phyloP scores from a whole-genome alignment of 305 asterid species.

The Ilex paraguariensis region DNA sequence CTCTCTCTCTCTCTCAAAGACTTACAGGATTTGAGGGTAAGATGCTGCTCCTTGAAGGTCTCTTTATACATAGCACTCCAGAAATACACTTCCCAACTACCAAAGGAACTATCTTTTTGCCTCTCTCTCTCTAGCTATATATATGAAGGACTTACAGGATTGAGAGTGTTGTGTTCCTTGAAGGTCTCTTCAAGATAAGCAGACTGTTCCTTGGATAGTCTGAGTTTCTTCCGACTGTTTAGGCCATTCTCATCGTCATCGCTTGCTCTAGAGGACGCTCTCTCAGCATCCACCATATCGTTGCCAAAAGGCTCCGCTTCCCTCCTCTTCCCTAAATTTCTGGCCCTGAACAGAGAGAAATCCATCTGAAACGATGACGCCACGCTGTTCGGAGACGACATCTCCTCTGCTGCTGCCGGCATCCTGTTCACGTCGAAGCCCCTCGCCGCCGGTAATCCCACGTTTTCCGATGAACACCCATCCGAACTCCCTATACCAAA shows the following conservation, averaged over 20 bases:
- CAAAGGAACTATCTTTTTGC: too few species aligned
- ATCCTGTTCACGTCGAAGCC: constrained; percentile 4
- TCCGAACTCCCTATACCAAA: constrained; percentile 7
- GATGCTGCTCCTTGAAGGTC: too few species aligned
- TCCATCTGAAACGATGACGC: constrained; percentile 2
- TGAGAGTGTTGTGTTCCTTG: constrained; percentile 4
- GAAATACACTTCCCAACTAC: too few species aligned
- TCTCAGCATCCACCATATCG: background rate
- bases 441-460: constrained; percentile 3
- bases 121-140: too few species aligned
- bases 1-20: too few species aligned
- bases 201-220: constrained; percentile 1
- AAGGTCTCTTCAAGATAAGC: constrained; percentile 1
- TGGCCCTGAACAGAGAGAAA: background rate
- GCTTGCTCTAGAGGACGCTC: background rate
- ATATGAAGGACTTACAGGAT: background rate
- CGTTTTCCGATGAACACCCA: constrained; percentile 1
- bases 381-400: constrained; percentile 3
- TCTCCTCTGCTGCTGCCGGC: constrained; percentile 2
- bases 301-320: background rate
- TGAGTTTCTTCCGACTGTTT: background rate
- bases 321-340: background rate
- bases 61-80: too few species aligned
- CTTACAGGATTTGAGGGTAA: too few species aligned
- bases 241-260: background rate